Conservation (phyloP, 495 filamentous ascomycete genomes). For the Alectoria sarmentosa region DNA sequence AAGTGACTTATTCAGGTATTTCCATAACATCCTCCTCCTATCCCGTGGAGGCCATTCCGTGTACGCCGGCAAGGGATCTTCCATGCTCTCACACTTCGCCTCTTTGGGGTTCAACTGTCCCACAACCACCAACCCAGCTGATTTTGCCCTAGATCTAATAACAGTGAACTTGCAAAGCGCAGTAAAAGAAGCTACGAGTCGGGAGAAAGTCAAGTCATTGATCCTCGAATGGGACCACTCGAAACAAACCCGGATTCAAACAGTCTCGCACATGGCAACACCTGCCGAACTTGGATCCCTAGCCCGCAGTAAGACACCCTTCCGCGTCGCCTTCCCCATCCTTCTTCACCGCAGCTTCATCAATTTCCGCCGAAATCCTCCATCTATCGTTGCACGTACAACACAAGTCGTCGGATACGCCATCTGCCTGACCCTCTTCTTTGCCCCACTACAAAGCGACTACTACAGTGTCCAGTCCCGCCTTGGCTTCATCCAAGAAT, state of each 20-base stretch:
- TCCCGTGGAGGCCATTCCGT: conserved; percentile 59
- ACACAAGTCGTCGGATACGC: conserved; percentile 62
- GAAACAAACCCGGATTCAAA: conserved; percentile 23
- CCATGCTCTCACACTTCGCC: conserved; percentile 60
- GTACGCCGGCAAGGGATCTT: conserved; percentile 55
- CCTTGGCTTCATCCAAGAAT: conserved; percentile 62
- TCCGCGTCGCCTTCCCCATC: conserved; percentile 54
- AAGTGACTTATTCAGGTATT: conserved; percentile 61
- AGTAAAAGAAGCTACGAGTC: conserved; percentile 48
- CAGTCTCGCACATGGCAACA: conserved; percentile 44
- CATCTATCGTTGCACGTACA: conserved; percentile 53
- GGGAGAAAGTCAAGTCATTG: conserved; percentile 50
- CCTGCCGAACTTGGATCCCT: conserved; percentile 64
- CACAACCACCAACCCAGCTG: conserved; percentile 61
- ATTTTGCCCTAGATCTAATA: conserved; percentile 69
- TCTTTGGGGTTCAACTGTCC: conserved; percentile 55
- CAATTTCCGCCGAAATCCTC: conserved; percentile 61
- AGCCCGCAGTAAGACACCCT: conserved; percentile 51
- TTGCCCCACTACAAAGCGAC: conserved; percentile 60
- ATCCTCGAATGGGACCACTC: conserved; percentile 45
- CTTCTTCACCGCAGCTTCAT: conserved; percentile 56
- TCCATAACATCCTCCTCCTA: conserved; percentile 62
- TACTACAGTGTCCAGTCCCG: conserved; percentile 63
- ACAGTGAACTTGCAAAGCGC: conserved; percentile 63
- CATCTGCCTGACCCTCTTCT: conserved; percentile 61